Base-by-base conservation (phyloP, 2,329 filamentous ascomycete species). In the Xylaria multiplex region DNA sequence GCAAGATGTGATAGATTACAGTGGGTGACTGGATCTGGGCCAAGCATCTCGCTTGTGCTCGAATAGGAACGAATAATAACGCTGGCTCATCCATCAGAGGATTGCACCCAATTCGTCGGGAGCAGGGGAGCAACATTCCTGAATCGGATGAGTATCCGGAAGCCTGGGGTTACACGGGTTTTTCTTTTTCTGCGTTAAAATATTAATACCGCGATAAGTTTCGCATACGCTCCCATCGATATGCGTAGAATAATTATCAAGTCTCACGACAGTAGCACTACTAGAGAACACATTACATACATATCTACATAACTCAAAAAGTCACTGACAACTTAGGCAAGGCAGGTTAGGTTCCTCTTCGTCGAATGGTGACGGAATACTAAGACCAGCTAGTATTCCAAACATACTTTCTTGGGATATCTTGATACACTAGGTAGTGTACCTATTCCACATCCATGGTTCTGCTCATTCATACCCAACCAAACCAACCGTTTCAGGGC, bases 131-230 rank as follows among this genome's bases (percentile, higher is more conserved):
- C 59, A 58, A 50, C 24, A 64, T 69, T 65, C 69, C 67, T 70
- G 64, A 70, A 70, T 70, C 69, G 69, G 69, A 65, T 66, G 64
- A 43, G 68, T 67, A 69, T 64, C 69, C 64, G 69, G 59, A 53
- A 55, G 50, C 57, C 62, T 68, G 65, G 65, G 68, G 67, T 52
- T 48, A 65, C 62, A 59, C 57, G 55, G 57, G 48, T 35, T 45
- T 56, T 59, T 46, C 16, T 35, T 40, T 48, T 32, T 54, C 56
- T 42, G 35, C 35, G 53, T 30, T 58, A 19, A 43, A 45, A 59
- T 22, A 52, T 65, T 42, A 42, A 24, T 32, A 49, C 52, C 65
- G 45, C 53, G 46, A 57, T 57, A 27, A 48, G 49, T 52, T 58
- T 55, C 49, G 59, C 52, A 62, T 66, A 37, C 32, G 54, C 48